Percentiles rank a stretch among this genome's conserved stretches.
Conservation (phyloP, 2,329 filamentous ascomycete species). For the Claviceps paspali region DNA sequence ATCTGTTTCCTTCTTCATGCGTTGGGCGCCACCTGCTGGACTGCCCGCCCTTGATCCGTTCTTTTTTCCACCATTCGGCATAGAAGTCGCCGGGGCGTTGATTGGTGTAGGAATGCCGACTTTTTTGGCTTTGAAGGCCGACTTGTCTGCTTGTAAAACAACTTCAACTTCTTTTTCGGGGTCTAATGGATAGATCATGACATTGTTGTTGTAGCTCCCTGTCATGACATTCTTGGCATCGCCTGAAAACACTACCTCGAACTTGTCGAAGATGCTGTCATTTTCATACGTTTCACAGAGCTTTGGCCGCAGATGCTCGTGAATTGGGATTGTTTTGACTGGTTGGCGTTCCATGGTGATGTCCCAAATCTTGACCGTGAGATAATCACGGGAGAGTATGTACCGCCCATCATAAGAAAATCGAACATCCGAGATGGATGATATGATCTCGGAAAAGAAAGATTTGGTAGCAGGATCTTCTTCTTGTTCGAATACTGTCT, state of each 20-base stretch:
- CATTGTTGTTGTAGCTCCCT: conserved; percentile 99
- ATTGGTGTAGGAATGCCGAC: conserved; percentile 95
- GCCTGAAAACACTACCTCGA: conserved; percentile 96
- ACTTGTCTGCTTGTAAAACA: conserved; percentile 94
- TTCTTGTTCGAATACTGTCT: conserved; percentile 89
- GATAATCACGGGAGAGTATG: conserved; percentile 92
- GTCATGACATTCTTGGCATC: conserved; percentile 99
- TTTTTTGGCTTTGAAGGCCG: conserved; percentile 99
- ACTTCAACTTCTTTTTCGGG: conserved; percentile 94
- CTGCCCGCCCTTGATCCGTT: conserved; percentile 75
- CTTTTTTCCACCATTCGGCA: conserved; percentile 68
- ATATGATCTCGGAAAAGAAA: conserved; percentile 99
- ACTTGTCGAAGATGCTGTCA: conserved; percentile 99
- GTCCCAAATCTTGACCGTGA: conserved; percentile 99
- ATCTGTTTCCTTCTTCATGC: conserved; percentile 98
- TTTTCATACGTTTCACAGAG: conserved; percentile 99
- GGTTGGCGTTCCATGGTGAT: conserved; percentile 98
- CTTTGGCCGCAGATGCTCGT: conserved; percentile 86
- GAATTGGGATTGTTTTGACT: conserved; percentile 96
- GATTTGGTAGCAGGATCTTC: conserved; percentile 93
- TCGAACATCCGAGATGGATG: conserved; percentile 94
- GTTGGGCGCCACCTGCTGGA: conserved; percentile 61
- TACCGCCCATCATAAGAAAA: conserved; percentile 95
- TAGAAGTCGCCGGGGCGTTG: conserved; percentile 64
- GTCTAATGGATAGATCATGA: conserved; percentile 99